phyloP scores from a whole-genome alignment of 306 rosid genomes.

The Mimosa pudica region DNA sequence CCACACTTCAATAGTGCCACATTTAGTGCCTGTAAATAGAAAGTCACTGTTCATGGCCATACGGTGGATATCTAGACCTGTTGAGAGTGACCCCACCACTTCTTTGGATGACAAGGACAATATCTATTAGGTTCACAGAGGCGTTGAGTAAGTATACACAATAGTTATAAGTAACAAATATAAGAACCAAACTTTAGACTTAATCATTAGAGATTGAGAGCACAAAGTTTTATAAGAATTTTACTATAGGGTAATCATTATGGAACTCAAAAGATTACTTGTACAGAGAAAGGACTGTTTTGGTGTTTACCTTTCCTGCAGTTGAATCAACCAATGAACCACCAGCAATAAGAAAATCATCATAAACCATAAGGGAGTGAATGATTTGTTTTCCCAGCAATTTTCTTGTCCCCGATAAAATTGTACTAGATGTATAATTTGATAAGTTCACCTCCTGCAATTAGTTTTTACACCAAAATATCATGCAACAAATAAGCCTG shows the following conservation, averaged over 20 bases:
- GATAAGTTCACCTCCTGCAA: slow-evolving; percentile 86
- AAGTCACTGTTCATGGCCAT: slow-evolving; percentile 69
- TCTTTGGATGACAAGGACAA: slow-evolving; percentile 68
- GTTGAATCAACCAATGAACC: slow-evolving; percentile 77
- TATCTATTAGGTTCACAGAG: slow-evolving; percentile 37
- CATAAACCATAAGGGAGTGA: slow-evolving; percentile 68
- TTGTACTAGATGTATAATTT: slow-evolving; percentile 53
- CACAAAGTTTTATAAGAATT: background rate
- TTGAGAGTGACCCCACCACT: slow-evolving; percentile 66
- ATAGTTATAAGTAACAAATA: too few species aligned
- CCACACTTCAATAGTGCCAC: slow-evolving; percentile 84
- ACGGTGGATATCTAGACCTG: slow-evolving; percentile 70
- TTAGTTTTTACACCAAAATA: slow-evolving; percentile 6
- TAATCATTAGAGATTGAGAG: too few species aligned
- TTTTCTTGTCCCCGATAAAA: slow-evolving; percentile 81
- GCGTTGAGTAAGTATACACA: background rate
- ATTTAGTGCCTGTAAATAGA: slow-evolving; percentile 73
- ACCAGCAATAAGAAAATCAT: slow-evolving; percentile 62
- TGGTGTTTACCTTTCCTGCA: slow-evolving; percentile 70
- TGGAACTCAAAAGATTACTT: background rate
- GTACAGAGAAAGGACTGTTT: background rate
- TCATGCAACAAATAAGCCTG: background rate
- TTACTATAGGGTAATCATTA: background rate
- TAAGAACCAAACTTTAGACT: too few species aligned
- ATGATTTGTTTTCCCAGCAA: slow-evolving; percentile 79